Percentiles rank a stretch among this genome's conserved stretches.
Evolutionary conservation across 2,329 filamentous ascomycete genomes (phyloP).

Genomic region (Harringtonia lauricola): DNA sequence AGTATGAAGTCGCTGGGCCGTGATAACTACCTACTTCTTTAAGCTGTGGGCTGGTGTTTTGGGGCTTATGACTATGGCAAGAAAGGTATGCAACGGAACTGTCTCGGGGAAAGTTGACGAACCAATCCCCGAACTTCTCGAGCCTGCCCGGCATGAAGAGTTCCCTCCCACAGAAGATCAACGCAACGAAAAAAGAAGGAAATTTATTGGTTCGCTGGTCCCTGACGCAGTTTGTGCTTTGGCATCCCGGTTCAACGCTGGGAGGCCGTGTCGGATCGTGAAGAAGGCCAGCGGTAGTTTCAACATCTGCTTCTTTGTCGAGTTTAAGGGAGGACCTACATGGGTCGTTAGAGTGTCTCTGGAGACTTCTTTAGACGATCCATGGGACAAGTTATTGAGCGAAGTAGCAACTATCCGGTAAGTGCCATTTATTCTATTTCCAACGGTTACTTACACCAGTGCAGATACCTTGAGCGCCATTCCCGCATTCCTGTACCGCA

Average conservation of each 20-base stretch:
- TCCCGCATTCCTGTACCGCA: background rate
- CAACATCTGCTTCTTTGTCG: constrained; percentile 5
- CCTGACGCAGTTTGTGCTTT: constrained; percentile 4
- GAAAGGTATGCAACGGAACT: no score
- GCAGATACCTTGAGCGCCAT: background rate
- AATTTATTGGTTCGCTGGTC: constrained; percentile 2
- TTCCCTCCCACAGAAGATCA: constrained; percentile 2
- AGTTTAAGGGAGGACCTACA: background rate
- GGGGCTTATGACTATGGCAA: no score
- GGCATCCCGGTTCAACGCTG: constrained; percentile 1
- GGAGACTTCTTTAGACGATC: background rate
- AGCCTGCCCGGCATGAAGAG: no score
- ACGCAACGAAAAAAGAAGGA: background rate
- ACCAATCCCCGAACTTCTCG: no score
- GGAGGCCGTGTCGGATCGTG: constrained; percentile 2
- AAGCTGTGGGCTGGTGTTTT: no score
- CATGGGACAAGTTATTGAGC: background rate
- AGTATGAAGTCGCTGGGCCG: no score
- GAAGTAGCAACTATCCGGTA: background rate
- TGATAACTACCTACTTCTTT: no score
- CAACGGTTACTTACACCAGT: background rate
- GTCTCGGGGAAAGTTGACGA: no score
- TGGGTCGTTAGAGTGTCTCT: background rate
- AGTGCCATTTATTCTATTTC: background rate
- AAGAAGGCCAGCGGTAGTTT: background rate